Evolutionary conservation across 805 yeast species (phyloP).

Genomic region (Metschnikowia proteae): DNA sequence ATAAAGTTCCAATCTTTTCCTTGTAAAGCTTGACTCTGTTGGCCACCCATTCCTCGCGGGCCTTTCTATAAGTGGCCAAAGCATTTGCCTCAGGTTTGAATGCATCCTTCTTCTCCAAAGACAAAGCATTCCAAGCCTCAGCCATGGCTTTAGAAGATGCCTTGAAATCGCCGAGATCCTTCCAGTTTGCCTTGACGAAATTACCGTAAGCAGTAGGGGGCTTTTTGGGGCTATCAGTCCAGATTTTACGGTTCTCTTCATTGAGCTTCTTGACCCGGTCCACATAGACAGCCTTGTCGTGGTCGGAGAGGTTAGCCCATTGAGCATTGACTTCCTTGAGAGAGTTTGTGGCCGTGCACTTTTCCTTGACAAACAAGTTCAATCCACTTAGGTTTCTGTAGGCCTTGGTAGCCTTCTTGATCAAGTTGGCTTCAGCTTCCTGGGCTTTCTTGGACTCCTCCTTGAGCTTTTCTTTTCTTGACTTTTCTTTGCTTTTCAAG

Average conservation of each 20-base stretch:
- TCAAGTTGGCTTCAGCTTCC: constrained; percentile 11
- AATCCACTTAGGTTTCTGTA: constrained; percentile 22
- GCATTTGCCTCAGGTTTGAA: constrained; percentile 21
- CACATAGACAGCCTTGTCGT: constrained; percentile 26
- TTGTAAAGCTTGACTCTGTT: constrained; percentile 24
- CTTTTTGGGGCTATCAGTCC: constrained; percentile 32
- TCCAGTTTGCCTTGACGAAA: constrained; percentile 28
- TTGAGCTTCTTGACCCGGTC: constrained; percentile 28
- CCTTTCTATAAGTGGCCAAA: constrained; percentile 19
- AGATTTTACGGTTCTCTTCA: constrained; percentile 22
- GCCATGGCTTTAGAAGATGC: constrained; percentile 27
- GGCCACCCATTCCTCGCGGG: constrained; percentile 29
- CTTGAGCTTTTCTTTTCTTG: constrained; percentile 9
- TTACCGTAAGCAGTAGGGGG: constrained; percentile 31
- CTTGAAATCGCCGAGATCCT: constrained; percentile 20
- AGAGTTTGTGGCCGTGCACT: constrained; percentile 9
- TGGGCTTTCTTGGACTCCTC: constrained; percentile 10
- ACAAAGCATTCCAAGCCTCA: constrained; percentile 29
- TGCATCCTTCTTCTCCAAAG: constrained; percentile 24
- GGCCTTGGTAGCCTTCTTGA: constrained; percentile 23
- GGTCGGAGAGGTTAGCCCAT: constrained; percentile 27
- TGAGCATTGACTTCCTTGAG: constrained; percentile 18
- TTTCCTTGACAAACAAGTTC: constrained; percentile 25
- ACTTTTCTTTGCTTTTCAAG: constrained; percentile 8
- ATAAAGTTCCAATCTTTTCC: background rate